Conservation (phyloP, 2,329 filamentous ascomycete genomes). For the Xylaria sp. region DNA sequence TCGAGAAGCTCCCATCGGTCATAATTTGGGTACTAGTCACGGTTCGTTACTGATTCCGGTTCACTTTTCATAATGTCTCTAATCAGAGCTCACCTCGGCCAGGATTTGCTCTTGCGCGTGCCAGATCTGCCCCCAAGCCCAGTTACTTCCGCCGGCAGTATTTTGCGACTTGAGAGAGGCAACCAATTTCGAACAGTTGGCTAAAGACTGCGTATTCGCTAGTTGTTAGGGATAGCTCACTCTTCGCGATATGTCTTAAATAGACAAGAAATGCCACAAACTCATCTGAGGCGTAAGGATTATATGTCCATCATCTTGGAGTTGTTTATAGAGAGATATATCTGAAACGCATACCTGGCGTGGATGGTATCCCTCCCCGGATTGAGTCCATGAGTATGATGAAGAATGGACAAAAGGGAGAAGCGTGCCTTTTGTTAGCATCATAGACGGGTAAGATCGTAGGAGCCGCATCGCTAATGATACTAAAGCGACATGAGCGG, state of each 20-base stretch:
- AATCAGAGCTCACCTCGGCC: neutral
- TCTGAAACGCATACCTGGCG: neutral
- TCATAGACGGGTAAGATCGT: conserved; percentile 3
- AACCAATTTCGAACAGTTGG: neutral
- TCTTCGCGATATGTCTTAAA: neutral
- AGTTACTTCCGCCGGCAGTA: neutral
- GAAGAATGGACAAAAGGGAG: conserved; percentile 7
- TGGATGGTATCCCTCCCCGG: neutral
- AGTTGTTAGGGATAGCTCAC: neutral
- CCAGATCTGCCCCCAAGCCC: conserved; percentile 12
- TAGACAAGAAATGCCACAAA: neutral
- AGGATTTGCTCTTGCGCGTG: conserved; percentile 9
- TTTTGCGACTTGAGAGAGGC: neutral
- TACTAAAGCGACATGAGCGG: neutral
- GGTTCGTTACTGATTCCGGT: neutral
- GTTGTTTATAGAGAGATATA: neutral
- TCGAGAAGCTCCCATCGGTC: conserved; percentile 10
- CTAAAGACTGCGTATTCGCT: neutral
- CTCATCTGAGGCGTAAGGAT: neutral
- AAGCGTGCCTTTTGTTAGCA: neutral
- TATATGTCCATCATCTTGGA: neutral
- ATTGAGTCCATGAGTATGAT: neutral
- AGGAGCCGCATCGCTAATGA: conserved; percentile 8
- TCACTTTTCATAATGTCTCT: neutral
- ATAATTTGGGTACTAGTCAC: neutral